Evolutionary conservation across 768 basidiomycete genomes (phyloP).

Genomic region (Tricholoma hemisulphureum): DNA sequence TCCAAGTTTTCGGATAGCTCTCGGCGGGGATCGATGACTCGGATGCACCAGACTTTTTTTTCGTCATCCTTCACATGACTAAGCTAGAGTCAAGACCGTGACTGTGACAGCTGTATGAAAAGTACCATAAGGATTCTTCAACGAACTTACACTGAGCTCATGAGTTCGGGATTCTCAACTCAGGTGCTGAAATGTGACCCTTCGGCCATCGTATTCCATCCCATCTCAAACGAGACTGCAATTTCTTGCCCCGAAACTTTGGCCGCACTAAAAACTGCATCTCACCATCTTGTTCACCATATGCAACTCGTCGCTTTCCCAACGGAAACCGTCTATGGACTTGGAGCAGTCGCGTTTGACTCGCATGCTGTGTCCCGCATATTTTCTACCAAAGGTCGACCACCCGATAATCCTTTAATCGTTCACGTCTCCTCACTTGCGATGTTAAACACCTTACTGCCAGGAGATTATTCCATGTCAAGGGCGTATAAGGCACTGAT

Average conservation of each 20-base stretch:
- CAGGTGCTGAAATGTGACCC: constrained; percentile 63
- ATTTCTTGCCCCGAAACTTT: constrained; percentile 52
- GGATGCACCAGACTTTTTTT: too few relatives aligned
- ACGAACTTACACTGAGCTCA: constrained; percentile 26
- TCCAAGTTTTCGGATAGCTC: too few relatives aligned
- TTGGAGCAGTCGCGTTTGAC: constrained; percentile 83
- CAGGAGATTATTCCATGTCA: constrained; percentile 59
- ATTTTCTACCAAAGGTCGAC: constrained; percentile 87
- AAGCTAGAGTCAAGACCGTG: constrained; percentile 28
- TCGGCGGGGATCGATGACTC: too few relatives aligned
- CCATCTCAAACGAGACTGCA: constrained; percentile 42
- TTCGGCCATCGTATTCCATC: constrained; percentile 54
- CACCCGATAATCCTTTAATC: constrained; percentile 95
- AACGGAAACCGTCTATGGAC: constrained; percentile 97
- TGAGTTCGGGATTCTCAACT: constrained; percentile 19
- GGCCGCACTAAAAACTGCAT: constrained; percentile 53
- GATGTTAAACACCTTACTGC: constrained; percentile 81
- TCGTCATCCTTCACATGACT: too few relatives aligned
- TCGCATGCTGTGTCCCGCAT: constrained; percentile 65
- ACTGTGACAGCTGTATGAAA: too few relatives aligned
- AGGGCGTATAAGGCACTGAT: constrained; percentile 72
- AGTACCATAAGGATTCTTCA: too few relatives aligned
- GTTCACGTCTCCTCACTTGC: constrained; percentile 85
- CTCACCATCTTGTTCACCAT: constrained; percentile 48
- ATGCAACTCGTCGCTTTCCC: constrained; percentile 79